Conservation (phyloP, 2,329 filamentous ascomycete species). For the Fusarium protoensiforme region DNA sequence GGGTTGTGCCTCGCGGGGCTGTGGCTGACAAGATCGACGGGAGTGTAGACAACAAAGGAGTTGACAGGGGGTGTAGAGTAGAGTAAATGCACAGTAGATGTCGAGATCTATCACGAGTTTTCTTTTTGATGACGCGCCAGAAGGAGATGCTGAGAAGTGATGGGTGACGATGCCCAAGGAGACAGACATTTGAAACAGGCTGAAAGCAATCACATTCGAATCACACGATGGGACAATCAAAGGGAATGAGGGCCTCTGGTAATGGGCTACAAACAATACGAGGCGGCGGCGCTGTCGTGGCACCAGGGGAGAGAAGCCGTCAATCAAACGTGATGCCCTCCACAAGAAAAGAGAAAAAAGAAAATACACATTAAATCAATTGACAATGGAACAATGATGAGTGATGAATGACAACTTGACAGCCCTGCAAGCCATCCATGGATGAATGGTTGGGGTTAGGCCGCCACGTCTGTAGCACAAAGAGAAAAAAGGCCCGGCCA, state of each 20-base stretch:
- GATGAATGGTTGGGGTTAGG: constrained; percentile 3
- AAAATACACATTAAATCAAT: neutral
- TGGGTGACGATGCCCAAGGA: neutral
- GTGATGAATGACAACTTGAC: constrained; percentile 21
- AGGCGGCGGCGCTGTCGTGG: constrained; percentile 36
- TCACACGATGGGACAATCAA: constrained; percentile 21
- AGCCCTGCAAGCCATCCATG: constrained; percentile 13
- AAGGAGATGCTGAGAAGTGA: neutral
- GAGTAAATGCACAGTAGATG: neutral
- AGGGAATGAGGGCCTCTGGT: constrained; percentile 23
- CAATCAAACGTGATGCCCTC: constrained; percentile 21
- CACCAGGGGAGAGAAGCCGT: constrained; percentile 22
- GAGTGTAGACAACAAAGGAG: constrained; percentile 11
- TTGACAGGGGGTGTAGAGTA: constrained; percentile 9
- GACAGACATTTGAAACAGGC: neutral
- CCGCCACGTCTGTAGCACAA: constrained; percentile 31
- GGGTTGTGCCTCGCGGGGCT: constrained; percentile 31
- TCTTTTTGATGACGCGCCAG: constrained; percentile 4
- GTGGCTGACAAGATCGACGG: constrained; percentile 34
- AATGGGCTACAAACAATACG: constrained; percentile 31
- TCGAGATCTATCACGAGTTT: constrained; percentile 38
- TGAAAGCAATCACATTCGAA: constrained; percentile 16
- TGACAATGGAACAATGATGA: neutral
- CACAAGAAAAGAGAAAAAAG: neutral
- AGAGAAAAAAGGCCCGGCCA: no score